These are phyloP conservation scores for Scedosporium boydii DNA, from an alignment of 2,329 filamentous ascomycete genomes.

Conservation along the genomic window DNA sequence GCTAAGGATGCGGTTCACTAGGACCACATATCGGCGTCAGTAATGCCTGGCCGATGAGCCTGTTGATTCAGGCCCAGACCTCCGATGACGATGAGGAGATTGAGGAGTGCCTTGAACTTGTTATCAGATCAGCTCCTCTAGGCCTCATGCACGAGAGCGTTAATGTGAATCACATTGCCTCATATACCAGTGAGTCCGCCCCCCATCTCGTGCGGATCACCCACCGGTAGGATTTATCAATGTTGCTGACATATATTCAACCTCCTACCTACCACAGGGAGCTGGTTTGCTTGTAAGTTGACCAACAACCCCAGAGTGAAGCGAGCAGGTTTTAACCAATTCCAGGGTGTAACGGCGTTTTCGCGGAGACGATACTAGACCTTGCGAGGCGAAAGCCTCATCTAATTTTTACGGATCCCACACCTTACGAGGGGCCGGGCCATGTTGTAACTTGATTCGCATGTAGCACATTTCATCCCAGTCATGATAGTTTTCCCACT, in stretches of 20 bases:
- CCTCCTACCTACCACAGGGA: slow-evolving; percentile 34
- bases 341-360: slow-evolving; percentile 83
- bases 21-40: slow-evolving; percentile 67
- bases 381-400: slow-evolving; percentile 82
- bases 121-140: slow-evolving; percentile 64
- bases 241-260: not conserved
- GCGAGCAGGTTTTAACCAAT: not conserved
- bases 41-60: slow-evolving; percentile 95
- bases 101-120: slow-evolving; percentile 56
- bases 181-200: slow-evolving; percentile 59
- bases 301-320: not conserved
- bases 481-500: not conserved
- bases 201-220: not conserved
- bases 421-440: slow-evolving; percentile 38
- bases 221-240: not conserved
- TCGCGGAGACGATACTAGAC: slow-evolving; percentile 85
- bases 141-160: slow-evolving; percentile 90
- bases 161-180: slow-evolving; percentile 56
- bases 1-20: slow-evolving; percentile 7
- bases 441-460: not conserved
- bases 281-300: slow-evolving; percentile 75
- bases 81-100: slow-evolving; percentile 79
- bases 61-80: slow-evolving; percentile 86
- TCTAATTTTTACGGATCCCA: slow-evolving; percentile 61
- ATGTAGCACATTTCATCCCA: not conserved